These are phyloP conservation scores for Leishmania arabica DNA, from an alignment of 208 protist species.

Conservation along the genomic window DNA sequence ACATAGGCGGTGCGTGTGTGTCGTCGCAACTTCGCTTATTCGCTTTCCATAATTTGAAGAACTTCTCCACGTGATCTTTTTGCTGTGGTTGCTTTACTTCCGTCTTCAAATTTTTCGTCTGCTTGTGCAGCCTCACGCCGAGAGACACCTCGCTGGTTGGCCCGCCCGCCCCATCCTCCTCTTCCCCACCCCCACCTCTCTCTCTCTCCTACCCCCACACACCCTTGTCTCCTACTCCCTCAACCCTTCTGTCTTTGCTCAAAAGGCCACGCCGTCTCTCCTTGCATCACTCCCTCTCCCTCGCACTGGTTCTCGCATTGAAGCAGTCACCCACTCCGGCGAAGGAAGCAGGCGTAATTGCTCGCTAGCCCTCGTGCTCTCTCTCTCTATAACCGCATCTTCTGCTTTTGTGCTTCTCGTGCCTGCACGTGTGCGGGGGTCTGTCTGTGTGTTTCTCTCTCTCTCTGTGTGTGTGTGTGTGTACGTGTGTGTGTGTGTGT, in stretches of 20 bases:
- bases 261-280: neutral
- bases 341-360: neutral
- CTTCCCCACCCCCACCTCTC: neutral
- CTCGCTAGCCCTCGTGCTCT: neutral
- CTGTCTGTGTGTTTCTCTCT: neutral
- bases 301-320: neutral
- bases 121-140: neutral
- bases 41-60: neutral
- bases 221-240: neutral
- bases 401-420: neutral
- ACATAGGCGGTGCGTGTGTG: neutral
- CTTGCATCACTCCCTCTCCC: neutral
- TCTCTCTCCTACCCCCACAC: neutral
- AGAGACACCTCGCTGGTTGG: too few relatives aligned
- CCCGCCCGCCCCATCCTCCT: neutral
- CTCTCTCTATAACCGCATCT: neutral
- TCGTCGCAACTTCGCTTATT: neutral
- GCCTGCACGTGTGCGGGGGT: neutral
- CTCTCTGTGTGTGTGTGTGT: too few relatives aligned
- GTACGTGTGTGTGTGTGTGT: neutral
- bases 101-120: neutral
- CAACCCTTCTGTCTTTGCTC: neutral
- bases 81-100: neutral
- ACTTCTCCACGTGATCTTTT: neutral
- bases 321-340: neutral